A percentile compares a stretch with the other conserved stretches of the same genome.
Evolutionary conservation across 2,329 filamentous ascomycete genomes (phyloP).

Genomic region (Albophoma yamanashiensis): DNA sequence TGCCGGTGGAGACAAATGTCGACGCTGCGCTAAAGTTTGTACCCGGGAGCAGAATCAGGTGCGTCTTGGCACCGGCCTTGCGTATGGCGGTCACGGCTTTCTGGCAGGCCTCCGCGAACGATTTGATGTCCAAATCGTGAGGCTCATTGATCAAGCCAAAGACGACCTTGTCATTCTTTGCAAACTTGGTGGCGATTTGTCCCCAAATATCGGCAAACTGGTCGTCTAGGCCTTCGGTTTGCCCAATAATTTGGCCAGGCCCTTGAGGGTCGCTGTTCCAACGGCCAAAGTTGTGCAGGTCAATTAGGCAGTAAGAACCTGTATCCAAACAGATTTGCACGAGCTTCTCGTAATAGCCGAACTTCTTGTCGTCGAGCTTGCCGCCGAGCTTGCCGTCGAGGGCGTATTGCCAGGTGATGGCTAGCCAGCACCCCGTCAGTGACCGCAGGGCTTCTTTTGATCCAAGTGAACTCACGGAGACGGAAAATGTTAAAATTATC

Average conservation of each 20-base stretch:
- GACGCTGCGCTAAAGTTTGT: constrained; percentile 45
- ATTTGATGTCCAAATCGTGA: constrained; percentile 43
- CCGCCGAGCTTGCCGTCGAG: constrained; percentile 39
- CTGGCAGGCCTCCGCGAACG: constrained; percentile 52
- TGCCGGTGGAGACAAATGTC: constrained; percentile 35
- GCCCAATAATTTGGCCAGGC: no score
- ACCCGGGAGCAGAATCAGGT: constrained; percentile 51
- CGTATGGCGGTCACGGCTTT: constrained; percentile 55
- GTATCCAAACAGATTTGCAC: constrained; percentile 45
- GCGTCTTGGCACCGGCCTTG: constrained; percentile 48
- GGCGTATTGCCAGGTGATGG: constrained; percentile 47
- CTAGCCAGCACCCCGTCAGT: constrained; percentile 12
- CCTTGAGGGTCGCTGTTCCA: neutral
- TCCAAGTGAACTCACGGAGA: constrained; percentile 25
- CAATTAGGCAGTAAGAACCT: constrained; percentile 48
- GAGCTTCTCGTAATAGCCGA: constrained; percentile 41
- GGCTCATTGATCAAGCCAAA: constrained; percentile 66
- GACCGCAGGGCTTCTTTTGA: neutral
- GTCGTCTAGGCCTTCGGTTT: constrained; percentile 24
- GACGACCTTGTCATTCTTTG: constrained; percentile 34
- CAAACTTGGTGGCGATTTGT: constrained; percentile 48
- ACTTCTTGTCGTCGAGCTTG: constrained; percentile 34
- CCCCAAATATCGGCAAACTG: constrained; percentile 49
- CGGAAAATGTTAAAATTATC: constrained; percentile 44
- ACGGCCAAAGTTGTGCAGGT: constrained; percentile 39